Evolutionary conservation across 2,329 filamentous ascomycete species (phyloP).

Genomic region (Triangularia setosa): DNA sequence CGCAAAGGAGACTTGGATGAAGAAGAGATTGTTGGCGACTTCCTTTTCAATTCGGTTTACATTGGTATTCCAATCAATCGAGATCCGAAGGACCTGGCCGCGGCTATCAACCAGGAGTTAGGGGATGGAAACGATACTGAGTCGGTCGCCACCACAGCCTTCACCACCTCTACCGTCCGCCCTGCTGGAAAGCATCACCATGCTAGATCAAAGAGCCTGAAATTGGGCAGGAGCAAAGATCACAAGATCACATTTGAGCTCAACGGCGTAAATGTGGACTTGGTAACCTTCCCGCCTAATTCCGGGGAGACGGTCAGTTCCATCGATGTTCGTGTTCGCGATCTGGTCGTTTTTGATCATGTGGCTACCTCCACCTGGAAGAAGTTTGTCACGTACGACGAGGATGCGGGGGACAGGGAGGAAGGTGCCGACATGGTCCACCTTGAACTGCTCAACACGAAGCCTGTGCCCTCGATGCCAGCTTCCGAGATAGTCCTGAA

Average conservation of each 20-base stretch:
- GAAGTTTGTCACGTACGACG: slow-evolving; percentile 93
- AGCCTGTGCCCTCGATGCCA: slow-evolving; percentile 75
- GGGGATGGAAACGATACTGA: slow-evolving; percentile 89
- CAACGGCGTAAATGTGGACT: slow-evolving; percentile 74
- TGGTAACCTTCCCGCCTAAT: slow-evolving; percentile 73
- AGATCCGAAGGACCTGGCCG: slow-evolving; percentile 76
- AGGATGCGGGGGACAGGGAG: slow-evolving; percentile 81
- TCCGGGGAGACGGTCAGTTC: slow-evolving; percentile 82
- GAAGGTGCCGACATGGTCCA: slow-evolving; percentile 86
- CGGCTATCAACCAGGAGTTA: slow-evolving; percentile 82
- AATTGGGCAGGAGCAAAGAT: slow-evolving; percentile 76
- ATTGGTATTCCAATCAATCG: slow-evolving; percentile 85
- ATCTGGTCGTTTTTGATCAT: slow-evolving; percentile 90
- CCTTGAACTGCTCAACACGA: slow-evolving; percentile 81
- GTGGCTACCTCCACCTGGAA: slow-evolving; percentile 96
- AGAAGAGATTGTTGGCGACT: slow-evolving; percentile 83
- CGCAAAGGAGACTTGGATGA: slow-evolving; percentile 66
- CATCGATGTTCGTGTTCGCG: slow-evolving; percentile 74
- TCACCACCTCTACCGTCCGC: slow-evolving; percentile 54
- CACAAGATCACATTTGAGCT: slow-evolving; percentile 97
- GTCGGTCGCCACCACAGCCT: slow-evolving; percentile 74
- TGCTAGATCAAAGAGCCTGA: slow-evolving; percentile 55
- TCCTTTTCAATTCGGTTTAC: slow-evolving; percentile 97
- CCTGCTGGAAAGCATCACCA: slow-evolving; percentile 40
- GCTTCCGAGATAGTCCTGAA: slow-evolving; percentile 87